Percentiles rank a stretch among this genome's conserved stretches.
These are phyloP conservation scores for Pseudogymnoascus sp. DNA, from an alignment of 2,329 filamentous ascomycete genomes.

Conservation along the genomic window DNA sequence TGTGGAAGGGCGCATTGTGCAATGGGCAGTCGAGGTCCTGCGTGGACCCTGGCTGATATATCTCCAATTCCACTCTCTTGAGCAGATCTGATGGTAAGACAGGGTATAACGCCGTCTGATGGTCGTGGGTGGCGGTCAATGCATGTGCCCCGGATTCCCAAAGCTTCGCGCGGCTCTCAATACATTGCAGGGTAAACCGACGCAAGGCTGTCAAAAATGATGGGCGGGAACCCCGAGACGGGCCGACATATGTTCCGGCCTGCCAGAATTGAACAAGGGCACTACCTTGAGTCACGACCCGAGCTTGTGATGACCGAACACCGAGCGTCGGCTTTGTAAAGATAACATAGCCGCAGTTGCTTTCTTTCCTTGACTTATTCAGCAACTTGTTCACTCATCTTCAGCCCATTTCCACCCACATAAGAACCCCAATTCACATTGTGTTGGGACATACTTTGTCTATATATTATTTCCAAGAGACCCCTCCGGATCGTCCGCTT, in stretches of 20 bases:
- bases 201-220: slow-evolving; percentile 7
- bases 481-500: slow-evolving; percentile 3
- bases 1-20: background rate
- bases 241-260: background rate
- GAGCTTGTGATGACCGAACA: slow-evolving; percentile 7
- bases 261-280: background rate
- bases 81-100: background rate
- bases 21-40: background rate
- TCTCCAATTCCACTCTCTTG: background rate
- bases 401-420: background rate
- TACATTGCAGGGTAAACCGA: background rate
- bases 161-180: slow-evolving; percentile 1
- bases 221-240: background rate
- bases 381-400: background rate
- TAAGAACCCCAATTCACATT: background rate
- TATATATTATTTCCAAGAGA: slow-evolving; percentile 1
- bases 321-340: slow-evolving; percentile 7
- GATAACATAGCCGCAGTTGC: slow-evolving; percentile 4
- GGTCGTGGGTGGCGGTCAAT: slow-evolving; percentile 1
- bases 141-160: background rate
- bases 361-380: slow-evolving; percentile 1
- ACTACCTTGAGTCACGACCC: slow-evolving; percentile 2
- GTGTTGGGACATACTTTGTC: background rate
- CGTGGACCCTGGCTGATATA: background rate
- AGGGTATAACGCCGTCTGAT: slow-evolving; percentile 6